Base-by-base conservation (phyloP, 306 rosid species). In the Pyrus communis region DNA sequence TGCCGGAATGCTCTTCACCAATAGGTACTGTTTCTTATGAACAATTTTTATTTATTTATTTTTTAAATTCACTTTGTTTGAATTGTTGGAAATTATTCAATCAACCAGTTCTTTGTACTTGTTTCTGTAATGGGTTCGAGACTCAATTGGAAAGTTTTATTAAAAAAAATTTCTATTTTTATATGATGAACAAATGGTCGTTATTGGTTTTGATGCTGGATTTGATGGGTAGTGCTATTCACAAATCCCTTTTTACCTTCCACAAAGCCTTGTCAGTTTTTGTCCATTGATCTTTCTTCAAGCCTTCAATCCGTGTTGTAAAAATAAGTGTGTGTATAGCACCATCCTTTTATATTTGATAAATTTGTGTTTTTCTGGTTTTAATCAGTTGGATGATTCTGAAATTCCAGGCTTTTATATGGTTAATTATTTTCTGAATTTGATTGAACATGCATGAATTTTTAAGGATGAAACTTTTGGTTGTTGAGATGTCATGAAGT, bases 1-100 rank as follows among this genome's bases (percentile, higher is more conserved):
- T 85, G 89, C 87, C 75, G 99, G 99, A 51, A 79, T 96, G 92
- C 64, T 92, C 79, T 92, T 96, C 90, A 92, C 97, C 51, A 88
- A 87, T 82, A 90, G 97, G 99, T 95, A 77, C 52, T 40, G 7
- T 31, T 42, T 71, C 57, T 63, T 7, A 43, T 19, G 4, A 55
- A 21, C 70, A 58, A 73, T 71, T 21, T 54, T 61, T 11, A 25
- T 65, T 55, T 55, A n/a, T 19, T 19, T 17, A 64, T 15, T 17
- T 61, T 18, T 15, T 30, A 4, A 4, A 66, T 70, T 15, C 55
- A 51, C 52, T 73, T 84, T 33, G 28, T 42, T 45, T 27, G 52
- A 22, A 28, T 38, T 75, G 0, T 62, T n/a, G 3, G 42, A 61
- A 40, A 42, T 12, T 23, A 0, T 27, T 40, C 33, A 30, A 67